Evolutionary conservation across 768 basidiomycete species (phyloP).

Genomic region (Pleurotus platypus): DNA sequence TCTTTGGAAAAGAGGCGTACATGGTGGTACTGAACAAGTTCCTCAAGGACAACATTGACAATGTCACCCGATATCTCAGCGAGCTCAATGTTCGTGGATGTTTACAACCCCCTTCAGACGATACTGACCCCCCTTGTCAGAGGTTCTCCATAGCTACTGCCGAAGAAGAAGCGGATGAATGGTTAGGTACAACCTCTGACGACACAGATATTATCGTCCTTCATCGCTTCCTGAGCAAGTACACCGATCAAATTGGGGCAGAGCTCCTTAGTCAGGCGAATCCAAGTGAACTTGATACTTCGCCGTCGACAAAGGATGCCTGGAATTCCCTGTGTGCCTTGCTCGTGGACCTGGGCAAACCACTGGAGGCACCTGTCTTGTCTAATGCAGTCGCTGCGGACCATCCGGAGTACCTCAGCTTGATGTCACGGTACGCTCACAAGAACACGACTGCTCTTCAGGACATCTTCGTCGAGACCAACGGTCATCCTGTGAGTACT

Average conservation of each 20-base stretch:
- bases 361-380: slow-evolving; percentile 62
- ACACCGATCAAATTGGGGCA: slow-evolving; percentile 85
- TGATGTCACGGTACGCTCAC: slow-evolving; percentile 63
- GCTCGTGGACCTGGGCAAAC: slow-evolving; percentile 74
- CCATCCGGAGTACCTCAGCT: slow-evolving; percentile 63
- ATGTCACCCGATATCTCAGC: slow-evolving; percentile 73
- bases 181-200: slow-evolving; percentile 74
- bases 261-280: slow-evolving; percentile 74
- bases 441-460: slow-evolving; percentile 59
- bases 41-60: slow-evolving; percentile 63
- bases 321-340: slow-evolving; percentile 81
- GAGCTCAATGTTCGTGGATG: slow-evolving; percentile 49
- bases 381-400: slow-evolving; percentile 42
- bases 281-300: slow-evolving; percentile 52
- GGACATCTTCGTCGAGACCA: slow-evolving; percentile 61
- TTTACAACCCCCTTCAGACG: not conserved
- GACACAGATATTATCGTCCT: slow-evolving; percentile 82
- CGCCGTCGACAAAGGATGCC: slow-evolving; percentile 67
- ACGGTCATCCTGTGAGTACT: slow-evolving; percentile 38
- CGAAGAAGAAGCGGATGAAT: slow-evolving; percentile 66
- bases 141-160: slow-evolving; percentile 31
- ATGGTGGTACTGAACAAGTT: slow-evolving; percentile 82
- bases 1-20: slow-evolving; percentile 87
- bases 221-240: slow-evolving; percentile 81
- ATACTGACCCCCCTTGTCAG: slow-evolving; percentile 17